Base-by-base conservation (phyloP, 1,284 basidiomycete species). In the Sanghuangporus sanghuang region DNA sequence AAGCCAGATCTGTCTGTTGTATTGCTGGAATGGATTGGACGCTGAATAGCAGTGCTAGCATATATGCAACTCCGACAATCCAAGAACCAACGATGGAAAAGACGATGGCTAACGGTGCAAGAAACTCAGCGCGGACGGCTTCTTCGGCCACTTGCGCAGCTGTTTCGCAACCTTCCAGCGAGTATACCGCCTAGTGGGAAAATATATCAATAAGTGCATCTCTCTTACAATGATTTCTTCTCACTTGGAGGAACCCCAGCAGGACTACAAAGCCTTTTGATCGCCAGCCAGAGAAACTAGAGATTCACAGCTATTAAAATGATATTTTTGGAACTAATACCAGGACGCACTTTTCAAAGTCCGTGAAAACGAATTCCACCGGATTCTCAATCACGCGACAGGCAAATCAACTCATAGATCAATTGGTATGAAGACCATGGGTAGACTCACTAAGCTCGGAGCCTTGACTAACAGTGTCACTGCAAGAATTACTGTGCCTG, bases 61-160 rank as follows among this genome's bases (percentile, higher is more conserved):
- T 82, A 72, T 85, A 86, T 23, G 73, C 79, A 57, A 85, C 76
- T 1, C 83, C 84, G 64, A 85, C 78, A 57, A 85, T 56, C 81
- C 82, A 85, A n/a, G 84, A 85, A 23, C 84, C 82, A n/a, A 78
- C 75, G 66, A 85, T 83, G 69, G 78, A 81, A 40, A 77, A 79
- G 35, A 85, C 80, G 44, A 85, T 79, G 11, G 81, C 84, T 42
- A 84, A 72, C 5, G 84, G 84, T 0, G 84, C 82, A 23, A 85
- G 80, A 56, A 83, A 66, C 63, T 84, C 82, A 0, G 84, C 84
- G 49, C 81, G 79, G 54, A 78, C 74, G 32, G 84, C 83, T 71
- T 86, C 84, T 71, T 85, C 84, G 4, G 84, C 84, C 6, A 85
- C 79, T 71, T 85, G 84, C 27, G 84, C 84, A 42, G 84, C 84